Base-by-base conservation (phyloP, 495 filamentous ascomycete species). In the Venustampulla echinocandica region DNA sequence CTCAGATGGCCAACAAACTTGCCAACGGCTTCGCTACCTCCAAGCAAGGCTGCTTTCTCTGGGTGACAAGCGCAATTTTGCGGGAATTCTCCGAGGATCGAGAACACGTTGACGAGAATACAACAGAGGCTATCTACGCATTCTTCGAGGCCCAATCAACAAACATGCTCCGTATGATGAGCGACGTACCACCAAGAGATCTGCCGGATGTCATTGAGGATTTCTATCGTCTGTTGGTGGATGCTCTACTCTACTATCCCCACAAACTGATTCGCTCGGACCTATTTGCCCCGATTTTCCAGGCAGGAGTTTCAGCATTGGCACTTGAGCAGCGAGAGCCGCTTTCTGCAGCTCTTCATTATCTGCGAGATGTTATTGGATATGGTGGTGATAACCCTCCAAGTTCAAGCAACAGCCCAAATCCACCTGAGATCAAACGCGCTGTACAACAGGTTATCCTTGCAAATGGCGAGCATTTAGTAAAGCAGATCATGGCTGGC, bases 181-280 rank as follows among this genome's bases (percentile, higher is more conserved):
- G 87, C 65, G 85, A 90, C 55, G 61, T 95, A 11, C 76, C 82
- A 13, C 87, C 93, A 10, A 77, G 82, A 56, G 88, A 96, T 53
- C 72, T 97, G 10, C 90, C 93, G 9, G 92, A 99, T 66, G 88
- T 99, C 44, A 97, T 96, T 57, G 92, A 99, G 66, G 92, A 99
- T 61, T 99, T 95, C 68, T 99, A 92, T 73, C 87, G 92, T 21
- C 76, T 99, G 11, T 77, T 87, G 3, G 80, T 84, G 10, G 90
- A 97, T 65, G 88, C 88, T 17, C 73, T 95, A 14, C 81, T 95
- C 49, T 99, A 89, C 66, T 93, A 94, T 60, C 85, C 93, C 28
- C 74, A 84, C 53, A 80, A 81, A 47, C 75, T 88, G 33, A 82
- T 97, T 56, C 73, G 70, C 1, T 94, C 89, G 0, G 63, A 70